These are phyloP conservation scores for Aurinia saxatilis DNA, from an alignment of 345 rosid genomes.

Conservation along the genomic window DNA sequence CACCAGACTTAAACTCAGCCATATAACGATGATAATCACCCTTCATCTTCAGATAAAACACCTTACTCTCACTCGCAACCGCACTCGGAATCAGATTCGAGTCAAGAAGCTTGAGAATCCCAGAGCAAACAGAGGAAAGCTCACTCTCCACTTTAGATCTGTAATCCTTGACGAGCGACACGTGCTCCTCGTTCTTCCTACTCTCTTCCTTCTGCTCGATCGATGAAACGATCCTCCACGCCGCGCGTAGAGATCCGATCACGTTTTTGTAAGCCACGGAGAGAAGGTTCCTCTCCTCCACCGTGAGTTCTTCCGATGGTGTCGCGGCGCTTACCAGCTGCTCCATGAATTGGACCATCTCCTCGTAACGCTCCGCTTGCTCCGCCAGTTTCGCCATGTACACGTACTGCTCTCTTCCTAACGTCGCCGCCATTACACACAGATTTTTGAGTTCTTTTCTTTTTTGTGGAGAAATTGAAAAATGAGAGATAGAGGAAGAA, in stretches of 20 bases:
- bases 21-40: slow-evolving; percentile 90
- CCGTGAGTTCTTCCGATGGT: slow-evolving; percentile 74
- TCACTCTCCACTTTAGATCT: slow-evolving; percentile 91
- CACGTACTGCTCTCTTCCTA: slow-evolving; percentile 80
- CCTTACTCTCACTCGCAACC: slow-evolving; percentile 67
- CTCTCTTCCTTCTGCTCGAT: slow-evolving; percentile 96
- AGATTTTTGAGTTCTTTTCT: neutral
- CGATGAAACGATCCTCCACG: slow-evolving; percentile 93
- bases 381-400: slow-evolving; percentile 94
- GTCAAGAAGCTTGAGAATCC: slow-evolving; percentile 57
- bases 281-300: slow-evolving; percentile 92
- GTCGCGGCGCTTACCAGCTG: slow-evolving; percentile 71
- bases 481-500: no score
- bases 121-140: slow-evolving; percentile 66
- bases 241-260: slow-evolving; percentile 95
- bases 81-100: slow-evolving; percentile 78
- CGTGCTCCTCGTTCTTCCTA: slow-evolving; percentile 92
- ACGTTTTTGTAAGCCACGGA: slow-evolving; percentile 98
- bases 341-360: slow-evolving; percentile 96
- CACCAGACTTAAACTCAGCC: slow-evolving; percentile 88
- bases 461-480: neutral
- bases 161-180: slow-evolving; percentile 77
- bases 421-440: slow-evolving; percentile 29
- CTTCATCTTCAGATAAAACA: slow-evolving; percentile 93
- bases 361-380: slow-evolving; percentile 97